Percentiles rank a stretch among this genome's conserved stretches.
phyloP scores from a whole-genome alignment of 306 rosid genomes.

The Begonia fuchsioides region DNA sequence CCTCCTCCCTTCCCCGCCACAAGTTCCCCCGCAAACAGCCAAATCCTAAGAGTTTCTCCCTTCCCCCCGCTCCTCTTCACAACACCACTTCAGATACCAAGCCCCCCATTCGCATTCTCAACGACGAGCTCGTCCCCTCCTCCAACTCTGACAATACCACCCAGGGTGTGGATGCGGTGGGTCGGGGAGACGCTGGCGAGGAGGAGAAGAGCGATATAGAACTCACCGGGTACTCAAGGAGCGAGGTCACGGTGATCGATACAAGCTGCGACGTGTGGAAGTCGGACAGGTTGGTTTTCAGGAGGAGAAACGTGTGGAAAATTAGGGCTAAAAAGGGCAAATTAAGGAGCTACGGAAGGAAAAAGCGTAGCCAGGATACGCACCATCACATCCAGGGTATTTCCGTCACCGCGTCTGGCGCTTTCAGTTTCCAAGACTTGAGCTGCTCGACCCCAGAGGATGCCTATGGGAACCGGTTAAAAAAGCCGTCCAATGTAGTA shows the following conservation, averaged over 20 bases:
- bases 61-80: background rate
- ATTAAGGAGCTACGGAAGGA: constrained; percentile 35
- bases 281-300: constrained; percentile 59
- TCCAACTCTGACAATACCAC: constrained; percentile 10
- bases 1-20: constrained; percentile 21
- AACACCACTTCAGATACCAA: constrained; percentile 4
- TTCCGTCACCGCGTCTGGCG: constrained; percentile 4
- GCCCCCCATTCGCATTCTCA: constrained; percentile 6
- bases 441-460: no score
- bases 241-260: constrained; percentile 85
- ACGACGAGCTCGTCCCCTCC: constrained; percentile 15
- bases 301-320: constrained; percentile 68
- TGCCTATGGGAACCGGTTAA: no score
- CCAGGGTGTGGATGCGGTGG: constrained; percentile 1
- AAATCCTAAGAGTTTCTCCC: constrained; percentile 45
- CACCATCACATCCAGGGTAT: background rate
- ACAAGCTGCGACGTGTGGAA: constrained; percentile 68
- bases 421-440: no score
- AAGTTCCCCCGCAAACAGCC: constrained; percentile 65
- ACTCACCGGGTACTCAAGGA: constrained; percentile 58
- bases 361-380: constrained; percentile 26
- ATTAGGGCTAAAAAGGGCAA: constrained; percentile 62
- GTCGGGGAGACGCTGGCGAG: constrained; percentile 10
- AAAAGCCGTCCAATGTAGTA: no score
- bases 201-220: constrained; percentile 30